phyloP scores from a whole-genome alignment of 2,329 filamentous ascomycete genomes.

The Mycogone perniciosa region DNA sequence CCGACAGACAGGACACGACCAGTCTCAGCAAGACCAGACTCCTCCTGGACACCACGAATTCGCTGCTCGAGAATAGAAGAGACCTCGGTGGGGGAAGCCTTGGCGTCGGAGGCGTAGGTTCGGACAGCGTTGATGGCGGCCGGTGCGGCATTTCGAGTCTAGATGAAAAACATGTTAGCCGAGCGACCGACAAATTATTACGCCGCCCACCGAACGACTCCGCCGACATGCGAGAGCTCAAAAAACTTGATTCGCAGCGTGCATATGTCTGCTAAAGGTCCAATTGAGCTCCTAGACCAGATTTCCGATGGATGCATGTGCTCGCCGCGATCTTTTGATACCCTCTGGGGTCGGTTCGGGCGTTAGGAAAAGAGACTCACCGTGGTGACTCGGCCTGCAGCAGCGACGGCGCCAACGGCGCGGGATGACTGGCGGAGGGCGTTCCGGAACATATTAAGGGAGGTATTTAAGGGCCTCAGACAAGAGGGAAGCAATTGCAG shows the following conservation, averaged over 20 bases:
- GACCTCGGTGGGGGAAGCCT: slow-evolving; percentile 95
- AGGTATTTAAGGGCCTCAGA: slow-evolving; percentile 47
- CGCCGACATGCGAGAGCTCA: slow-evolving; percentile 26
- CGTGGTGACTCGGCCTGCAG: slow-evolving; percentile 81
- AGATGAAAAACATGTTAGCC: slow-evolving; percentile 50
- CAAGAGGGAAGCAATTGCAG: slow-evolving; percentile 57
- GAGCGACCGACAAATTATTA: slow-evolving; percentile 31
- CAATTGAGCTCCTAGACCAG: slow-evolving; percentile 31
- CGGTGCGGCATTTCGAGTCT: slow-evolving; percentile 84
- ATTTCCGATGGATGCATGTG: slow-evolving; percentile 28
- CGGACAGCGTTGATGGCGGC: slow-evolving; percentile 70
- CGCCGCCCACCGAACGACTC: slow-evolving; percentile 12
- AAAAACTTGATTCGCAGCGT: slow-evolving; percentile 20
- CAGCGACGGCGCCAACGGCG: slow-evolving; percentile 89
- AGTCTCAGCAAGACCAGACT: slow-evolving; percentile 93
- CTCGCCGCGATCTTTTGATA: slow-evolving; percentile 35
- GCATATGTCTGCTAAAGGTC: slow-evolving; percentile 12
- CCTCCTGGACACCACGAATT: slow-evolving; percentile 97
- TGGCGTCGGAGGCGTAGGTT: slow-evolving; percentile 86
- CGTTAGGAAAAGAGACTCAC: slow-evolving; percentile 63
- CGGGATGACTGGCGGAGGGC: slow-evolving; percentile 95
- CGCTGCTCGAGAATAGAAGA: slow-evolving; percentile 99
- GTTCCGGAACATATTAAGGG: slow-evolving; percentile 86
- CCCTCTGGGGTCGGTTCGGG: slow-evolving; percentile 33
- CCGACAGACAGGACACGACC: slow-evolving; percentile 97